Evolutionary conservation across 345 rosid species (phyloP).

Genomic region (Populus ilicifolia): DNA sequence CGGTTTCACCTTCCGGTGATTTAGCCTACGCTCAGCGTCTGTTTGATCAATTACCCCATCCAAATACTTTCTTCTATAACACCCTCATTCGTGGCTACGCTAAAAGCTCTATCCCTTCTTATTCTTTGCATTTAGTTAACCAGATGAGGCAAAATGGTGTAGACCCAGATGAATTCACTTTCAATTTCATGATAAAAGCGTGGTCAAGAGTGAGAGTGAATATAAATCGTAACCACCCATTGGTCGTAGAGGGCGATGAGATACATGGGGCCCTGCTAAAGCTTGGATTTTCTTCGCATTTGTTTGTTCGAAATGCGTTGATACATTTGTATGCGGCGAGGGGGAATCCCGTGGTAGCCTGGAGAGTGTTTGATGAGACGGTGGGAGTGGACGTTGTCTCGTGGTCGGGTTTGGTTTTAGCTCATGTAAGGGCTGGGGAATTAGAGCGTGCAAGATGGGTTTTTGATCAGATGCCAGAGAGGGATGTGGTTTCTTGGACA

Average conservation of each 20-base stretch:
- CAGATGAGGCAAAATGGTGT: constrained; percentile 25
- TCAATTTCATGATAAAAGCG: constrained; percentile 28
- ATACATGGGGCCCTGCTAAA: constrained; percentile 28
- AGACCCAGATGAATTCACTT: constrained; percentile 27
- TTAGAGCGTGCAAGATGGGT: constrained; percentile 23
- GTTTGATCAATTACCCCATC: constrained; percentile 29
- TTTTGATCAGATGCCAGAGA: constrained; percentile 30
- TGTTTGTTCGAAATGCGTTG: constrained; percentile 31
- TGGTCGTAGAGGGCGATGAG: constrained; percentile 14
- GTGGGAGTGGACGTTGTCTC: constrained; percentile 21
- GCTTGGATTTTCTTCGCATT: constrained; percentile 25
- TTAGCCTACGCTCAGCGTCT: constrained; percentile 23
- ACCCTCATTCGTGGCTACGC: constrained; percentile 30
- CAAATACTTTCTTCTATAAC: constrained; percentile 24
- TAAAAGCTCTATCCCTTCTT: constrained; percentile 16
- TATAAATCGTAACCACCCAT: neutral
- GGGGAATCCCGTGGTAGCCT: constrained; percentile 9
- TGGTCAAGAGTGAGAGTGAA: constrained; percentile 17
- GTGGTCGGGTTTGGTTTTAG: constrained; percentile 31
- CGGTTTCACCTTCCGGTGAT: constrained; percentile 23
- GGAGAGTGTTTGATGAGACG: constrained; percentile 23
- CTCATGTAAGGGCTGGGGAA: constrained; percentile 18
- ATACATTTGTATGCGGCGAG: constrained; percentile 29
- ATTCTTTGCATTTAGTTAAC: constrained; percentile 11
- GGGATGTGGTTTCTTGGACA: constrained; percentile 32